A percentile compares a stretch with the other conserved stretches of the same genome.
Conservation (phyloP, 2,329 filamentous ascomycete genomes). For the Claviceps purpurea region DNA sequence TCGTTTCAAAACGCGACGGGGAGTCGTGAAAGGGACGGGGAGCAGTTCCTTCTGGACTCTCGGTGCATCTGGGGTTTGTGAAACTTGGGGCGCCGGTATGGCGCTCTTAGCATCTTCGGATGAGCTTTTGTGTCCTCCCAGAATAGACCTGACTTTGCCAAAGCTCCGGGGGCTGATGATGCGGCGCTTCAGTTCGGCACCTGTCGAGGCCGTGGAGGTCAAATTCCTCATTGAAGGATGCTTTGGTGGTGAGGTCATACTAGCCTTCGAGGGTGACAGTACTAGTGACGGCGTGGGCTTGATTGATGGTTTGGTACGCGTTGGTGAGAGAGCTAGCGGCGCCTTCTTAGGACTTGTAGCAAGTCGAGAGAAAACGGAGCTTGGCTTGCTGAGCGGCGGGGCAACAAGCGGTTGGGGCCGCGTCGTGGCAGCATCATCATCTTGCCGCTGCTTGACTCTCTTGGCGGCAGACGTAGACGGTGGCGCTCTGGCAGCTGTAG, state of each 20-base stretch:
- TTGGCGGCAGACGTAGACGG: constrained; percentile 38
- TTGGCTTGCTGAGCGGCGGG: constrained; percentile 21
- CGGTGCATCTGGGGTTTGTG: constrained; percentile 33
- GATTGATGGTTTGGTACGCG: constrained; percentile 26
- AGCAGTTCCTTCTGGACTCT: constrained; percentile 39
- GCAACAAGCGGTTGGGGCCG: constrained; percentile 43
- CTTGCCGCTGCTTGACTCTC: constrained; percentile 52
- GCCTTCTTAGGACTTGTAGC: constrained; percentile 64
- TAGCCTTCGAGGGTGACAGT: constrained; percentile 35
- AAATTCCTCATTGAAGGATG: constrained; percentile 25
- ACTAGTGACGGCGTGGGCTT: constrained; percentile 19
- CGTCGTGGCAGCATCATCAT: constrained; percentile 55
- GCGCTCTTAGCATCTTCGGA: constrained; percentile 29
- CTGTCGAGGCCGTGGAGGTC: constrained; percentile 15
- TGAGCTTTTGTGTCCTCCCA: constrained; percentile 28
- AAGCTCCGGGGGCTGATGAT: constrained; percentile 37
- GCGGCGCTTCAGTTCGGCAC: constrained; percentile 20
- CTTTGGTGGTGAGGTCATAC: constrained; percentile 29
- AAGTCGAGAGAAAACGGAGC: constrained; percentile 41
- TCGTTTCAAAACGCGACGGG: constrained; percentile 57
- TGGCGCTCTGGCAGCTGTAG: constrained; percentile 2
- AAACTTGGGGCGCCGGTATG: constrained; percentile 31
- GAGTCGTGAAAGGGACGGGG: constrained; percentile 45
- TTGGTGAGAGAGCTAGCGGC: constrained; percentile 33
- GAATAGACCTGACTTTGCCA: constrained; percentile 45